These are phyloP conservation scores for Pythium phragmiticola DNA, from an alignment of 352 stramenopile genomes.

Conservation along the genomic window DNA sequence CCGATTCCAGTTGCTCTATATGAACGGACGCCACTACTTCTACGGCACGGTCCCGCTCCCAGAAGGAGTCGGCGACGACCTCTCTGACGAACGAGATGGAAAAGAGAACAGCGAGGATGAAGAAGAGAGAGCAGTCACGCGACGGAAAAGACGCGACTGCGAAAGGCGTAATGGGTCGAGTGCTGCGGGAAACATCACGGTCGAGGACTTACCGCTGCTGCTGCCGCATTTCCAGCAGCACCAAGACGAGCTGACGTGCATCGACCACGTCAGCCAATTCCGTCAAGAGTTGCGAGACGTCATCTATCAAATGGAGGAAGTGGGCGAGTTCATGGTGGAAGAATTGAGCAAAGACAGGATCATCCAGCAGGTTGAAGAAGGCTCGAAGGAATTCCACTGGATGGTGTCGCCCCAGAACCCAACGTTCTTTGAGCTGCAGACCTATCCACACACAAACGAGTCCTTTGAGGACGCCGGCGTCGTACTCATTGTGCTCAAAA, in stretches of 20 bases:
- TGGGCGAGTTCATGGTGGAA: slow-evolving; percentile 66
- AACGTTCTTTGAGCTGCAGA: slow-evolving; percentile 72
- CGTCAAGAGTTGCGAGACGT: slow-evolving; percentile 48
- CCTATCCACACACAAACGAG: slow-evolving; percentile 43
- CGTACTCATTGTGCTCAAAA: slow-evolving; percentile 63
- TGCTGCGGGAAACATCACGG: slow-evolving; percentile 4
- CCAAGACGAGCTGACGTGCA: slow-evolving; percentile 42
- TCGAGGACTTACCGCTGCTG: slow-evolving; percentile 44
- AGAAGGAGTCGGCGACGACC: slow-evolving; percentile 24
- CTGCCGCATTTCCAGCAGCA: slow-evolving; percentile 53
- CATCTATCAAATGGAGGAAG: slow-evolving; percentile 67
- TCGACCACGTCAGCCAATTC: slow-evolving; percentile 46
- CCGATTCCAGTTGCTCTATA: slow-evolving; percentile 50
- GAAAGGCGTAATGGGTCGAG: background rate
- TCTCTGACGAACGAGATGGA: slow-evolving; percentile 24
- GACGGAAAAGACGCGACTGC: slow-evolving; percentile 10
- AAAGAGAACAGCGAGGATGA: slow-evolving; percentile 12
- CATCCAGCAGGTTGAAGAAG: slow-evolving; percentile 44
- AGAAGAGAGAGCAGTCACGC: background rate
- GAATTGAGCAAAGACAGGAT: slow-evolving; percentile 64
- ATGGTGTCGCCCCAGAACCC: slow-evolving; percentile 41
- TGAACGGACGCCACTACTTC: slow-evolving; percentile 58
- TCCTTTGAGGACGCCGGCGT: slow-evolving; percentile 36
- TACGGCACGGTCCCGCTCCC: slow-evolving; percentile 48
- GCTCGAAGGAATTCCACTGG: slow-evolving; percentile 49